Evolutionary conservation across 202 grass and related monocot species (phyloP), one percentile per base, ranked within the genome.

Genomic region (Elaeis oleifera): DNA sequence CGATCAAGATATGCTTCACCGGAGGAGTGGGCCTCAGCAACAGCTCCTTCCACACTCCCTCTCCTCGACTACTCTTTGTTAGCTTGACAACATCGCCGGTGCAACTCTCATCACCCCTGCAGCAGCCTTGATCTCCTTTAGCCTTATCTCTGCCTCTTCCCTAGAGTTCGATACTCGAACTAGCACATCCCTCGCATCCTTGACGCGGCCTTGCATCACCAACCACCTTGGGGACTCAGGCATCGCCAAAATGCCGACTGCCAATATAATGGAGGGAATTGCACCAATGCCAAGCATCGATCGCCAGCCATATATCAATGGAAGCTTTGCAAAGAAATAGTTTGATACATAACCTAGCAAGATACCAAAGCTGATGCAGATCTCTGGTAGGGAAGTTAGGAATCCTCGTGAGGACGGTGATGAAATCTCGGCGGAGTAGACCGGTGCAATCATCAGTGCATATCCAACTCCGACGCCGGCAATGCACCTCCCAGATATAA

Each of bases 201-300:
- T 53, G 58, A 58, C 0, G 44, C 69, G 74, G 8, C 74, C 74
- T 7, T 57, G 74, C 73, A 83, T 72, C 39, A 77, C 80, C 3
- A 83, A 73, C 80, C 80, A 77, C 23, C 80, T 66, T 3, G 74
- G 80, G 3, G 80, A 83, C 61, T 83, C 80, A 16, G 80, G 74
- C 64, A 83, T 77, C 51, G 25, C 23, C 26, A 51, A 16, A 2
- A 77, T 36, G 24, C 58, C 64, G 53, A 75, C 15, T 36, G 5
- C n/a, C 23, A 68, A 27, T 3, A 28, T 13, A 27, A 68, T 11
- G 5, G 65, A 32, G 3, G 65, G 65, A 14, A 68, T 0, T 23
- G 51, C 65, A 13, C 1, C 65, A 18, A 68, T 8, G 0, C 36
- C 74, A 6, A 77, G 64, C 62, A 67, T 67, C 1, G 64, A 7